Evolutionary conservation across 2,329 filamentous ascomycete genomes (phyloP), one percentile per base, ranked within the genome.

Genomic region (Fusarium pseudonygamai): DNA sequence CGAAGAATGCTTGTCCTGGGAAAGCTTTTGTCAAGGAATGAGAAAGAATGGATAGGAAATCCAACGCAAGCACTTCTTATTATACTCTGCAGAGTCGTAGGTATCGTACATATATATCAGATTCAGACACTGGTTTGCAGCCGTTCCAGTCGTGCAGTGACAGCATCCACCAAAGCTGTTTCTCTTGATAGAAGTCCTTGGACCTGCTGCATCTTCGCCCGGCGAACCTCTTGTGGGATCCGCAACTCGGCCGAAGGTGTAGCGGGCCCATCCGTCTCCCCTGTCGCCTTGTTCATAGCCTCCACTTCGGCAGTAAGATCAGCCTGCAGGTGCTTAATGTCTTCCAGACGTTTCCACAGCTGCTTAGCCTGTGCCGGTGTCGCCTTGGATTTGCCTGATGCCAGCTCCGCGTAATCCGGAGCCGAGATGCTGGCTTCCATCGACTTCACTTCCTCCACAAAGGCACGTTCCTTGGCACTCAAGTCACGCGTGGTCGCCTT

Each of bases 151-250:
- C 91, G 85, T 64, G 85, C 85, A 73, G 87, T 90, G 28, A 93
- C 87, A 28, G 89, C 91, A 74, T 93, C 91, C 12, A 93, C 89
- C 76, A 93, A 80, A 10, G 90, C 90, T 52, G 88, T 88, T 82
- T 94, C 91, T 34, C 92, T 84, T 64, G 92, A 90, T 72, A 94
- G 82, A 67, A 93, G 80, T 34, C 83, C 82, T 81, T 89, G 89
- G 28, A 93, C 89, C 78, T 92, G 88, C 64, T 85, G 85, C 73
- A 93, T 81, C 82, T 92, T 93, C 57, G 85, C 87, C 81, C 86
- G 88, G 66, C 90, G 86, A 66, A 93, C 86, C 61, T 91, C 89
- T 26, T 86, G 82, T 18, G 90, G 88, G 60, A 92, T 89, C 71
- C 85, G 84, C 57, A 89, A 74, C 67, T 87, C 84, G 50, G 83